A percentile compares a stretch with the other conserved stretches of the same genome.
Evolutionary conservation across 129 eudicot species (phyloP).

Genomic region (Kitagawia praeruptora): DNA sequence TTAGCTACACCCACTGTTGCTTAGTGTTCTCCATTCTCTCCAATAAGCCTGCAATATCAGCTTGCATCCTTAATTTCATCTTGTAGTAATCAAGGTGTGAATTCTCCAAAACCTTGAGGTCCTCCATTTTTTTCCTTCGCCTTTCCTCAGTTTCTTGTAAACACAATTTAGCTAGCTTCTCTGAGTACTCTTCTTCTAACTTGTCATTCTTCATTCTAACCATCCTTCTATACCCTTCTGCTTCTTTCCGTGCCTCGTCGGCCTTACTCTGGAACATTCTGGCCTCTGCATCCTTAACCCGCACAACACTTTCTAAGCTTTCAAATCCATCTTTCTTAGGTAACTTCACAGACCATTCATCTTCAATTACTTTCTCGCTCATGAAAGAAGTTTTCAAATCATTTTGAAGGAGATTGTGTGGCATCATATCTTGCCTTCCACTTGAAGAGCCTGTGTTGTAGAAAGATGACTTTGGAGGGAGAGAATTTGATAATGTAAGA

Average conservation of each 20-base stretch:
- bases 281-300: constrained; percentile 78
- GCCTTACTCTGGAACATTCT: constrained; percentile 80
- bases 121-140: constrained; percentile 51
- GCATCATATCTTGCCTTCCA: constrained; percentile 22
- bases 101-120: constrained; percentile 58
- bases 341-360: constrained; percentile 75
- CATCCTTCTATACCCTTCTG: constrained; percentile 54
- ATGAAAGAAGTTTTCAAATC: constrained; percentile 25
- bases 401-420: constrained; percentile 30
- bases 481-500: constrained; percentile 28
- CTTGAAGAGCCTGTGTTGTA: constrained; percentile 42
- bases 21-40: constrained; percentile 92
- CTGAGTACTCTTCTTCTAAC: constrained; percentile 62
- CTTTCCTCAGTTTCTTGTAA: constrained; percentile 66
- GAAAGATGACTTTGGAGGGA: constrained; percentile 32
- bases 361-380: constrained; percentile 45
- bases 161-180: constrained; percentile 45
- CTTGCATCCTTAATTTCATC: constrained; percentile 85
- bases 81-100: constrained; percentile 67
- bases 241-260: constrained; percentile 72
- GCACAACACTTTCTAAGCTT: constrained; percentile 75
- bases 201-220: constrained; percentile 49
- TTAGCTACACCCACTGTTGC: constrained; percentile 53
- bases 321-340: constrained; percentile 54
- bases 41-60: constrained; percentile 73